Conservation (phyloP, 371 early-diverging fungal species). For the Modicella reniformis region DNA sequence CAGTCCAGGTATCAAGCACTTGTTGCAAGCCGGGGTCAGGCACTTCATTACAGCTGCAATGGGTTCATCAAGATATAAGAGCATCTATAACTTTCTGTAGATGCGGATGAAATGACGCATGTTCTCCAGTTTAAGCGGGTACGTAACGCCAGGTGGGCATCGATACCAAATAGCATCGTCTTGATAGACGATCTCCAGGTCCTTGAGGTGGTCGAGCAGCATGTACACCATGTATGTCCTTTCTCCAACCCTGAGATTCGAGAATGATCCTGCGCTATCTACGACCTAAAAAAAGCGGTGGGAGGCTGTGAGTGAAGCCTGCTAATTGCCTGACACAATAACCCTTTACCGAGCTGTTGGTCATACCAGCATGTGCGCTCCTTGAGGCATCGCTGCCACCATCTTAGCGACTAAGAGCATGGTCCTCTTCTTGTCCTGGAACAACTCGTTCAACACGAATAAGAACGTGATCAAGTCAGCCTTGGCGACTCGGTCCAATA, state of each 20-base stretch:
- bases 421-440: conserved; percentile 79
- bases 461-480: conserved; percentile 85
- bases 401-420: conserved; percentile 79
- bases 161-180: conserved; percentile 89
- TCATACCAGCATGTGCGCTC: conserved; percentile 73
- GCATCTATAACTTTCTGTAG: conserved; percentile 58
- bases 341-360: not conserved
- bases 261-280: conserved; percentile 95
- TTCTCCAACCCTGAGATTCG: conserved; percentile 80
- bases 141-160: conserved; percentile 74
- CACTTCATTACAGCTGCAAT: too few relatives aligned
- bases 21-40: too few relatives aligned
- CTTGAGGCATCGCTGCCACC: conserved; percentile 72
- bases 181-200: conserved; percentile 71
- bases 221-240: conserved; percentile 88
- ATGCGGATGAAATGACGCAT: conserved; percentile 92
- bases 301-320: not conserved
- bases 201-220: conserved; percentile 83
- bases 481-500: conserved; percentile 53
- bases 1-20: too few relatives aligned
- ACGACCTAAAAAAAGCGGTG: conserved; percentile 64
- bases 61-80: too few relatives aligned
- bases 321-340: not conserved
- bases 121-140: conserved; percentile 83
- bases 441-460: conserved; percentile 92